Percentiles rank a stretch among this genome's conserved stretches.
phyloP scores from a whole-genome alignment of 1,284 basidiomycete genomes.

The Pseudozyma tsukubaensis region DNA sequence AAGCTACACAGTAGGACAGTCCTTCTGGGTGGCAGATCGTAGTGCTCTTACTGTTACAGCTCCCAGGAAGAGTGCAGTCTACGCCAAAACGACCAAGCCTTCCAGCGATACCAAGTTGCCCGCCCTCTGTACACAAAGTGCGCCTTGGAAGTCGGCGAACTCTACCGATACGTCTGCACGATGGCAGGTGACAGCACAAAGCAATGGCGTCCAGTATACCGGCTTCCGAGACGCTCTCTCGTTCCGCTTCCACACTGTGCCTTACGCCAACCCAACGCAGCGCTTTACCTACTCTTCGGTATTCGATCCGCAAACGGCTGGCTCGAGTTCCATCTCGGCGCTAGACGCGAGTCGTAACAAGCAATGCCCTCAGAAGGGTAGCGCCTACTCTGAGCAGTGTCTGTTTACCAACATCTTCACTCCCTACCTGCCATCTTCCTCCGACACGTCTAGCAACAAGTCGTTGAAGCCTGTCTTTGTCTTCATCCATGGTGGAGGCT shows the following conservation, averaged over 20 bases:
- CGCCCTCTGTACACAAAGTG: constrained; percentile 40
- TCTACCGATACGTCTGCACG: constrained; percentile 26
- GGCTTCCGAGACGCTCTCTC: constrained; percentile 46
- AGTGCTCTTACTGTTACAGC: constrained; percentile 13
- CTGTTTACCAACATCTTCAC: constrained; percentile 74
- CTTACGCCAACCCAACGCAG: constrained; percentile 39
- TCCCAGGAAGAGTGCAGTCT: neutral
- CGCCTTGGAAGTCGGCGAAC: constrained; percentile 30
- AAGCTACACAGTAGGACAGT: constrained; percentile 22
- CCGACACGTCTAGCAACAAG: constrained; percentile 4
- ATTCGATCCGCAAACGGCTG: constrained; percentile 14
- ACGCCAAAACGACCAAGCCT: constrained; percentile 6
- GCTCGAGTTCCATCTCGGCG: constrained; percentile 13
- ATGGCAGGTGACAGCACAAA: constrained; percentile 25
- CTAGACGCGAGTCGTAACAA: constrained; percentile 16
- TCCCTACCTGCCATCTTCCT: constrained; percentile 70
- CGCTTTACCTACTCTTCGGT: constrained; percentile 45
- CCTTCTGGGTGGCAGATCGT: constrained; percentile 23
- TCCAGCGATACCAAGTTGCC: constrained; percentile 16
- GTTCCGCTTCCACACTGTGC: constrained; percentile 42
- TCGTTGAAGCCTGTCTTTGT: constrained; percentile 74
- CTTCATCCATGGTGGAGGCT: constrained; percentile 71
- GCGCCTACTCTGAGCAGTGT: constrained; percentile 70
- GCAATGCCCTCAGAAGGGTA: constrained; percentile 36
- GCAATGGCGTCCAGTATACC: constrained; percentile 34